Evolutionary conservation across 495 filamentous ascomycete genomes (phyloP).

Genomic region (Talaromyces stipitatus): DNA sequence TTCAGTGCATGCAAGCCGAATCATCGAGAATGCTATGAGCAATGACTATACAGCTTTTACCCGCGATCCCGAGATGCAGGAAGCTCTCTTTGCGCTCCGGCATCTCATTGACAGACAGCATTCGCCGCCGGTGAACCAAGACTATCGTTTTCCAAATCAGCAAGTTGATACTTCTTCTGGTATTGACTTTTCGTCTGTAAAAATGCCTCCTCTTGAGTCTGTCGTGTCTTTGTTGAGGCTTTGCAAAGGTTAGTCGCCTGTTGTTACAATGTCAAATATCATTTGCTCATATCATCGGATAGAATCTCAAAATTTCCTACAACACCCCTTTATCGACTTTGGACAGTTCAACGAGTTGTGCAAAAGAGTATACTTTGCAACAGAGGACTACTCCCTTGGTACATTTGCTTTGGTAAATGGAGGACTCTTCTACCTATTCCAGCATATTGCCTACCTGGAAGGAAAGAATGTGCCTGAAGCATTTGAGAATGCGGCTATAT

Average conservation of each 20-base stretch:
- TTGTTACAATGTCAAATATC: not conserved
- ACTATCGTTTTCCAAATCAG: conserved; percentile 34
- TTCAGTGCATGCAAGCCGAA: conserved; percentile 55
- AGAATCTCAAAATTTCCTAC: conserved; percentile 7
- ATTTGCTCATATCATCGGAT: conserved; percentile 7
- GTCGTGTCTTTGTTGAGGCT: conserved; percentile 44
- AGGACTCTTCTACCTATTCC: conserved; percentile 49
- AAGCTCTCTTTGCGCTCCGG: conserved; percentile 45
- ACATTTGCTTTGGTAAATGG: conserved; percentile 50
- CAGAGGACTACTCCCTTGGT: conserved; percentile 47
- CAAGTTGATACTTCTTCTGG: conserved; percentile 26
- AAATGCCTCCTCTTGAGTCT: conserved; percentile 45
- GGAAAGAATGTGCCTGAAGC: conserved; percentile 24
- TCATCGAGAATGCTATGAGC: conserved; percentile 53
- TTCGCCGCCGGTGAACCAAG: conserved; percentile 25
- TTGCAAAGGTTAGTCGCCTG: conserved; percentile 31
- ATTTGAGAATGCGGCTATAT: conserved; percentile 18
- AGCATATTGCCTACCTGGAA: conserved; percentile 31
- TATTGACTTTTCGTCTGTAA: conserved; percentile 37
- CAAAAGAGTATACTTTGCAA: conserved; percentile 51
- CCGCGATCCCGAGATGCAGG: conserved; percentile 44
- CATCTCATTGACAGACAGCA: conserved; percentile 44
- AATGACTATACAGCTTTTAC: conserved; percentile 36
- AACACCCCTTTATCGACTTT: conserved; percentile 34
- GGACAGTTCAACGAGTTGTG: conserved; percentile 53